Conservation (phyloP, 257 asterid species). For the Oldenlandia corymbosa region DNA sequence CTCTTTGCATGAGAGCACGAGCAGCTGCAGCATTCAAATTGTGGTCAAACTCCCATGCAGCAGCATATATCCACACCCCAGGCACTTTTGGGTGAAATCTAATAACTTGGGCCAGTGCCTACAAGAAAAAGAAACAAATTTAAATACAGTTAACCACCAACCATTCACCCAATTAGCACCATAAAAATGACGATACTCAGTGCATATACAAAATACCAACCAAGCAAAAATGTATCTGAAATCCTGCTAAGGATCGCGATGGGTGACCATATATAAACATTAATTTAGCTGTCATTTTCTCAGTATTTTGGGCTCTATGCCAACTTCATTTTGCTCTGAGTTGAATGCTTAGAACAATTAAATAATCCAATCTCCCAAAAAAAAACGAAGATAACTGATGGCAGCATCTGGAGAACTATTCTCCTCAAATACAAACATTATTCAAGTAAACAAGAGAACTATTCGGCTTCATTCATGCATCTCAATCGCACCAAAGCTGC, state of each 20-base stretch:
- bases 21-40: slow-evolving; percentile 85
- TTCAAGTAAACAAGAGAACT: background rate
- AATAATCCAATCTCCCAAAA: background rate
- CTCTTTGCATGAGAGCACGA: slow-evolving; percentile 87
- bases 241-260: background rate
- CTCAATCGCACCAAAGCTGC: background rate
- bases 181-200: background rate
- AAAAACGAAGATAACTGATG: background rate
- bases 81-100: slow-evolving; percentile 93
- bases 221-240: background rate
- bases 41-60: slow-evolving; percentile 90
- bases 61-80: slow-evolving; percentile 92
- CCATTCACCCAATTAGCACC: background rate
- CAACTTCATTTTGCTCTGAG: background rate
- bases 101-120: slow-evolving; percentile 81
- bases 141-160: background rate
- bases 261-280: background rate
- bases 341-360: background rate
- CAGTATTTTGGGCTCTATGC: background rate
- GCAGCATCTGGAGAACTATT: too few relatives aligned
- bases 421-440: background rate
- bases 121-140: slow-evolving; percentile 10
- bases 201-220: background rate
- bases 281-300: too few relatives aligned
- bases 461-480: background rate